Evolutionary conservation across 495 filamentous ascomycete species (phyloP).

Genomic region (Letharia lupina): DNA sequence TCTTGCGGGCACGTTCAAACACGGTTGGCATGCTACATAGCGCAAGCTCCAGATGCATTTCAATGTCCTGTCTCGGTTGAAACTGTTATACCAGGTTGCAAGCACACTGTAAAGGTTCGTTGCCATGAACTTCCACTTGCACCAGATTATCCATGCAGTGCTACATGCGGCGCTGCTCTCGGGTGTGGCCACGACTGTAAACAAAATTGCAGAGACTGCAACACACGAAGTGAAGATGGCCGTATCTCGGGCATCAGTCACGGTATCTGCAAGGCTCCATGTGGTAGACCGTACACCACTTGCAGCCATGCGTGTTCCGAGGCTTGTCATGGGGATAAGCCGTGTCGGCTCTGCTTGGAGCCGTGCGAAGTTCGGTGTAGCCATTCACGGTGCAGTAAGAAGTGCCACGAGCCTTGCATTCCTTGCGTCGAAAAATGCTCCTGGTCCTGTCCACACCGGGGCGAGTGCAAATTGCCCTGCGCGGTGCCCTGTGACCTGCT

Average conservation of each 20-base stretch:
- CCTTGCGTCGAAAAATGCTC: conserved; percentile 53
- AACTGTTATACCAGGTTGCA: conserved; percentile 43
- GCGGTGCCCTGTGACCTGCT: conserved; percentile 54
- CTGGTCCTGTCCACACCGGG: conserved; percentile 48
- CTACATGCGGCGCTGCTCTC: conserved; percentile 38
- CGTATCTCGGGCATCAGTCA: conserved; percentile 35
- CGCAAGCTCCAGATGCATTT: conserved; percentile 34
- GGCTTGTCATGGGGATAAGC: conserved; percentile 45
- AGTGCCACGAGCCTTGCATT: conserved; percentile 54
- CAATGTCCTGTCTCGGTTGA: conserved; percentile 35
- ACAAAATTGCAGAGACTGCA: conserved; percentile 44
- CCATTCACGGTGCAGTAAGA: conserved; percentile 52
- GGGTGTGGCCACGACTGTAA: conserved; percentile 57
- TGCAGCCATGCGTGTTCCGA: conserved; percentile 51
- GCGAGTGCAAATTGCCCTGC: conserved; percentile 54
- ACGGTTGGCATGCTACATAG: conserved; percentile 45
- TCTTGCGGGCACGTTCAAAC: conserved; percentile 51
- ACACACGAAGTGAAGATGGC: conserved; percentile 24
- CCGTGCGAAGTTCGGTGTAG: conserved; percentile 54
- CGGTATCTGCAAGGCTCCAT: conserved; percentile 42
- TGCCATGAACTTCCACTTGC: conserved; percentile 42
- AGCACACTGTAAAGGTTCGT: conserved; percentile 41
- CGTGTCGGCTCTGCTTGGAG: conserved; percentile 46
- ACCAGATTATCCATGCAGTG: conserved; percentile 37
- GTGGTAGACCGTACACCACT: conserved; percentile 45